These are phyloP conservation scores for Glycine latifolia DNA, from an alignment of 306 rosid species.

Conservation along the genomic window DNA sequence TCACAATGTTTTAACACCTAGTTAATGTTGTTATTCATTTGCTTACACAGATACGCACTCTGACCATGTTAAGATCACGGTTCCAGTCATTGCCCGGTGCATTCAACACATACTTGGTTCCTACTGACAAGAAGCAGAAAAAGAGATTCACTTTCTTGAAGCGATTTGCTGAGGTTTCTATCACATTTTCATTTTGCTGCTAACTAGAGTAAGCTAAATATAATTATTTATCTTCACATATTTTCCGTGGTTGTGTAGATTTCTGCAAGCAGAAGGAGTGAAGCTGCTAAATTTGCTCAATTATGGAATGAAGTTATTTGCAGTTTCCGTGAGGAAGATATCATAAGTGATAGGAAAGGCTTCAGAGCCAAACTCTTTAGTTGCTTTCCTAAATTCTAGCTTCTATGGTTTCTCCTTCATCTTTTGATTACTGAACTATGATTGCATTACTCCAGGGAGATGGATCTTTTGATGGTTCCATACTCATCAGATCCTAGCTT, in stretches of 20 bases:
- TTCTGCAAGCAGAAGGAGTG: conserved; percentile 87
- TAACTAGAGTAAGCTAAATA: conserved; percentile 33
- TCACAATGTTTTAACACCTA: conserved; percentile 8
- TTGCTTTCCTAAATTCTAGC: conserved; percentile 36
- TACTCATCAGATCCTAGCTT: conserved; percentile 91
- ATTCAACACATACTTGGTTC: conserved; percentile 90
- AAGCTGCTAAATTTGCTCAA: conserved; percentile 98
- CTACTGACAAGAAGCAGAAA: conserved; percentile 80
- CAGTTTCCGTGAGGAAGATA: conserved; percentile 97
- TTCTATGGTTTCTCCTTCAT: conserved; percentile 43
- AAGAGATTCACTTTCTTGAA: conserved; percentile 79
- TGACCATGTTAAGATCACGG: conserved; percentile 92
- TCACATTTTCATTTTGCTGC: conserved; percentile 34
- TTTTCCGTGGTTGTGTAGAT: conserved; percentile 58
- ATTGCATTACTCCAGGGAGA: conserved; percentile 78
- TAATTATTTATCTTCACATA: conserved; percentile 37
- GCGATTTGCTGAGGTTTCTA: conserved; percentile 84
- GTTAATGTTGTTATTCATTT: conserved; percentile 41
- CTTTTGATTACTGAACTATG: conserved; percentile 47
- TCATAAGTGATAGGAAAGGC: conserved; percentile 89
- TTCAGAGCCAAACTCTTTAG: conserved; percentile 41
- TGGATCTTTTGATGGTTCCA: conserved; percentile 94
- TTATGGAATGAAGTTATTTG: conserved; percentile 95
- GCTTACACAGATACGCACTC: conserved; percentile 80
- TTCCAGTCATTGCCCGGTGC: conserved; percentile 98